Evolutionary conservation across 371 early-diverging fungal species (phyloP), one percentile per base, ranked within the genome.

Genomic region (Chytridiales sp.): DNA sequence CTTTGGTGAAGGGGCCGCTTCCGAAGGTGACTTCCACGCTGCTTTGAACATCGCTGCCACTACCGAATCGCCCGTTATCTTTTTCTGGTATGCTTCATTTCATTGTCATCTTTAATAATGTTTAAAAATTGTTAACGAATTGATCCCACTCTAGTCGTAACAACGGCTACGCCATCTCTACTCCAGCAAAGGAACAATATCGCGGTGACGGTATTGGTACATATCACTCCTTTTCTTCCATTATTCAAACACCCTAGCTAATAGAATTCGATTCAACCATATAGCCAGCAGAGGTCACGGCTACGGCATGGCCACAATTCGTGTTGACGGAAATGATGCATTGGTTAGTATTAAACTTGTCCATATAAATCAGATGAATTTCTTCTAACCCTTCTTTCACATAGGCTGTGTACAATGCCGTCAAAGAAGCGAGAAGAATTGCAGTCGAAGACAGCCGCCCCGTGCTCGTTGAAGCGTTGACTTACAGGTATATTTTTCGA

Each of bases 131-230:
- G n/a, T n/a, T n/a, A n/a, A n/a, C n/a, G n/a, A n/a, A n/a, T n/a
- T n/a, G n/a, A n/a, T n/a, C n/a, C n/a, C n/a, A n/a, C n/a, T n/a
- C 57, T 53, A 88, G 91, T 79, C 90, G 98, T 44, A 98, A 98
- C 84, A 98, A 98, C 75, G 97, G 97, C 5, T 98, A 88, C 73
- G 97, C 98, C 30, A 98, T 98, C 44, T 97, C 97, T 0, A 98
- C 98, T 0, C 97, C 97, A 11, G 80, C 90, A 9, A 73, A 80
- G 39, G 97, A 98, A 59, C 97, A 98, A 78, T 98, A 95, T 74
- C 84, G 88, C 58, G 98, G 98, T 22, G 98, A 98, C 64, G 98
- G 98, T 40, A 95, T 98, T 72, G 94, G 87, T 64, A 62, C 27
- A 60, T 29, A 21, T 67, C 38, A 35, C 44, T 44, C 24, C 6